A percentile compares a stretch with the other conserved stretches of the same genome.
These are phyloP conservation scores for Mortierella sp. DNA, from an alignment of 371 early-diverging fungal species.

Conservation along the genomic window DNA sequence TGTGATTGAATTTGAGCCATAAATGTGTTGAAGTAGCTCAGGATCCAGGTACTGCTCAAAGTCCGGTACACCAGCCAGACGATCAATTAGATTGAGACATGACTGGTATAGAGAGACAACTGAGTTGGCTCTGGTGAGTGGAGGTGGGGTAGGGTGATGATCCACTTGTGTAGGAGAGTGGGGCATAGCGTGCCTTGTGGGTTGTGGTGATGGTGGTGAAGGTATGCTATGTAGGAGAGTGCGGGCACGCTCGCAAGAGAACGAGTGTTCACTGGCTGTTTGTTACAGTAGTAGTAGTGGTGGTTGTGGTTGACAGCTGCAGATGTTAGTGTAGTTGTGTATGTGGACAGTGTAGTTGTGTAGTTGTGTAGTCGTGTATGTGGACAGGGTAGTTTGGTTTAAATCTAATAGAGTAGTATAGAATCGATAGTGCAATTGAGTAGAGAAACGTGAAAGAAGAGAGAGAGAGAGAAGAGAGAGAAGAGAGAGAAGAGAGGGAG, in stretches of 20 bases:
- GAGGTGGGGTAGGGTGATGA: constrained; percentile 30
- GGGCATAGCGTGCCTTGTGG: constrained; percentile 49
- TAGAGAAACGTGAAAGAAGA: neutral
- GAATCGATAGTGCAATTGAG: constrained; percentile 4
- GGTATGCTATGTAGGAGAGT: neutral
- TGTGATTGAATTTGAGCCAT: constrained; percentile 39
- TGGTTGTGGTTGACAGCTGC: constrained; percentile 1
- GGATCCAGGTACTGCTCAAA: constrained; percentile 69
- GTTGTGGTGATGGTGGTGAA: constrained; percentile 34
- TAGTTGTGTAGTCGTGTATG: constrained; percentile 22
- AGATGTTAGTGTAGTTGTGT: constrained; percentile 21
- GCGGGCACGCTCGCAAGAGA: constrained; percentile 20
- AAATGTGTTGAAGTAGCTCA: constrained; percentile 51
- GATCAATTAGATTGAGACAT: constrained; percentile 71
- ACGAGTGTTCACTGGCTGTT: neutral
- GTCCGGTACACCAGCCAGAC: constrained; percentile 70
- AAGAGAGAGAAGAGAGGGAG: neutral
- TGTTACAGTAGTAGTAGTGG: neutral
- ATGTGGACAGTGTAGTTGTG: too few species aligned
- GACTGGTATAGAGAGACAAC: constrained; percentile 73
- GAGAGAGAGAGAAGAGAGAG: neutral
- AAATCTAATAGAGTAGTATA: constrained; percentile 10
- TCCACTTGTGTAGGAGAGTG: constrained; percentile 28
- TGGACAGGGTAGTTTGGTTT: constrained; percentile 9
- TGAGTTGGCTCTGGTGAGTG: constrained; percentile 36